Evolutionary conservation across 768 basidiomycete genomes (phyloP).

Genomic region (Butyriboletus loyo): DNA sequence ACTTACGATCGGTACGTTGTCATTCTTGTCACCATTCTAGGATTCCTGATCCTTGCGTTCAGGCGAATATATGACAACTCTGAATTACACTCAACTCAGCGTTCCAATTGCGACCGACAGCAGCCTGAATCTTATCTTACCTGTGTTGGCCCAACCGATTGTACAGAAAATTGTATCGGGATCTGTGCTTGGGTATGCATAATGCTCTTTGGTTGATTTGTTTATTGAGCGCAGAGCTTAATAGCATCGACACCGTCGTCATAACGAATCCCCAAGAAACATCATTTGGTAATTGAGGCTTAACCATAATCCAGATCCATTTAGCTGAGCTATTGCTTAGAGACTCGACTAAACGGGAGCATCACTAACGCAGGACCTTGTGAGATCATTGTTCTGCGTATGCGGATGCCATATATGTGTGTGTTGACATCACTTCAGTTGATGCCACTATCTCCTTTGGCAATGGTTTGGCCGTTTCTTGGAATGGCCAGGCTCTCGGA

Average conservation of each 20-base stretch:
- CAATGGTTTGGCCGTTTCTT: constrained; percentile 56
- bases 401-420: neutral
- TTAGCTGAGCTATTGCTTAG: constrained; percentile 29
- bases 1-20: constrained; percentile 51
- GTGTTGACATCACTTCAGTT: constrained; percentile 36
- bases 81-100: constrained; percentile 55
- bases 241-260: constrained; percentile 56
- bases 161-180: constrained; percentile 67
- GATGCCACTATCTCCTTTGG: constrained; percentile 68
- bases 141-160: constrained; percentile 68
- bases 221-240: neutral
- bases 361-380: constrained; percentile 74
- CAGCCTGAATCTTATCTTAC: constrained; percentile 61
- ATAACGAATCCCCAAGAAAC: constrained; percentile 56
- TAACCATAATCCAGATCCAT: neutral
- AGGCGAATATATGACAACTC: constrained; percentile 63
- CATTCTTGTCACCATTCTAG: neutral
- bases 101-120: constrained; percentile 61
- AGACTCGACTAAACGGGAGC: constrained; percentile 51
- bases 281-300: constrained; percentile 47
- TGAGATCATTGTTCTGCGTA: constrained; percentile 32
- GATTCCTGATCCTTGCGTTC: constrained; percentile 5
- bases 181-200: constrained; percentile 50
- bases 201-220: neutral
- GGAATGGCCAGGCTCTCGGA: constrained; percentile 57